These are phyloP conservation scores for Ustilago esculenta DNA, from an alignment of 1,284 basidiomycete species.

Conservation along the genomic window DNA sequence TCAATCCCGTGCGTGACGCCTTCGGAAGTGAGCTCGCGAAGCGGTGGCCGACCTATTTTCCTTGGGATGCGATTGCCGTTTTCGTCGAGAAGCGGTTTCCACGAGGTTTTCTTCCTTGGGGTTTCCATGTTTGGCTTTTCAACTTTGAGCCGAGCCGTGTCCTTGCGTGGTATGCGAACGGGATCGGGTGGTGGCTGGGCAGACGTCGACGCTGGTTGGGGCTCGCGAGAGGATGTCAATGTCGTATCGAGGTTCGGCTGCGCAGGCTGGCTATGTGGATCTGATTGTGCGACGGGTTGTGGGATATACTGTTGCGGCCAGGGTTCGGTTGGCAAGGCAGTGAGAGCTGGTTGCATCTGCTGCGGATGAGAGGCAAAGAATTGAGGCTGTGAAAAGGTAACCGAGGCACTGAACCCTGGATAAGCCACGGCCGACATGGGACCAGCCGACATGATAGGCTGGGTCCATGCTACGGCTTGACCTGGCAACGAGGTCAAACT, in stretches of 20 bases:
- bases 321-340: neutral
- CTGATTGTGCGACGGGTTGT: neutral
- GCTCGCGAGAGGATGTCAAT: no score
- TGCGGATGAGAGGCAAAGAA: constrained; percentile 29
- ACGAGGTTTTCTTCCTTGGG: no score
- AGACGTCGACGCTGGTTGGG: no score
- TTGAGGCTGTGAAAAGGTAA: constrained; percentile 40
- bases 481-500: constrained; percentile 9
- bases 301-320: constrained; percentile 16
- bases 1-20: neutral
- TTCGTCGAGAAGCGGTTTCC: constrained; percentile 5
- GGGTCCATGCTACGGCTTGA: constrained; percentile 29
- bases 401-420: constrained; percentile 35
- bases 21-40: neutral
- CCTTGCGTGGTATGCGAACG: no score
- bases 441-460: constrained; percentile 21
- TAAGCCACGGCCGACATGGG: constrained; percentile 19
- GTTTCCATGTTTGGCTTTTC: neutral
- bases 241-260: neutral
- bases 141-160: no score
- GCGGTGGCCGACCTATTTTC: constrained; percentile 16
- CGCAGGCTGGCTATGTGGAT: neutral
- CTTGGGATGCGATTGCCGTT: constrained; percentile 1
- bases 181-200: neutral
- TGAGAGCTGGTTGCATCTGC: constrained; percentile 4